These are phyloP conservation scores for Cladosporium austrohemisphaericum DNA, from an alignment of 2,329 filamentous ascomycete genomes.

Conservation along the genomic window DNA sequence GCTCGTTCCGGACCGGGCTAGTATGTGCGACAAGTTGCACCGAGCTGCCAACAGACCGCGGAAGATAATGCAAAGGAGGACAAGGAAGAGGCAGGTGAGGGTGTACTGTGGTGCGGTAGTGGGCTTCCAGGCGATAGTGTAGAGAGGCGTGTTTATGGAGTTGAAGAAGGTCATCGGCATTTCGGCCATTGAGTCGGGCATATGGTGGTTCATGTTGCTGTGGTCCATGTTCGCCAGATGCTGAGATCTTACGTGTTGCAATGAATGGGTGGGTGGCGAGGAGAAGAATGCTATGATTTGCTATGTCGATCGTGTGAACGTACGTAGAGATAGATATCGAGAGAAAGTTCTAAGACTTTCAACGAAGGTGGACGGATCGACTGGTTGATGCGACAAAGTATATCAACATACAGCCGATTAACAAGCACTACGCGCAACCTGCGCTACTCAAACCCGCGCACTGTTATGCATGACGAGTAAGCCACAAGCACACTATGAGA, in stretches of 20 bases:
- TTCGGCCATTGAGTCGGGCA: slow-evolving; percentile 32
- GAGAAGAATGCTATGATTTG: too few species aligned
- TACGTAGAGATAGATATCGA: too few species aligned
- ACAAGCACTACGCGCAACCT: slow-evolving; percentile 1
- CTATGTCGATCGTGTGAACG: too few species aligned
- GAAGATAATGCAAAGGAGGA: slow-evolving; percentile 66
- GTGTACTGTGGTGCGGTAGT: slow-evolving; percentile 66
- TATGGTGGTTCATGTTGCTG: slow-evolving; percentile 2
- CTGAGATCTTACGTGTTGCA: too few species aligned
- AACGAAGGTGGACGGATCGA: too few species aligned
- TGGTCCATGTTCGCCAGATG: too few species aligned
- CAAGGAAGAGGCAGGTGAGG: slow-evolving; percentile 84
- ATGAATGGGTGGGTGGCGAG: too few species aligned
- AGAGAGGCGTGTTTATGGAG: slow-evolving; percentile 58
- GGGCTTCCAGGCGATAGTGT: slow-evolving; percentile 69
- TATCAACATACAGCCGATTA: background rate
- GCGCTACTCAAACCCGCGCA: background rate
- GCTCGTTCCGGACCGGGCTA: background rate
- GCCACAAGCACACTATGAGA: background rate
- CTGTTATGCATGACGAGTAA: background rate
- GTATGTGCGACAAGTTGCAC: slow-evolving; percentile 21
- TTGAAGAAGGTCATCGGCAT: slow-evolving; percentile 64
- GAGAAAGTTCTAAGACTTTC: too few species aligned
- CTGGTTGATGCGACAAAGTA: background rate
- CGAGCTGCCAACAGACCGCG: slow-evolving; percentile 47